Percentiles rank a stretch among this genome's conserved stretches.
Conservation (phyloP, 1,139 yeast species). For the Blastobotrys illinoisensis region DNA sequence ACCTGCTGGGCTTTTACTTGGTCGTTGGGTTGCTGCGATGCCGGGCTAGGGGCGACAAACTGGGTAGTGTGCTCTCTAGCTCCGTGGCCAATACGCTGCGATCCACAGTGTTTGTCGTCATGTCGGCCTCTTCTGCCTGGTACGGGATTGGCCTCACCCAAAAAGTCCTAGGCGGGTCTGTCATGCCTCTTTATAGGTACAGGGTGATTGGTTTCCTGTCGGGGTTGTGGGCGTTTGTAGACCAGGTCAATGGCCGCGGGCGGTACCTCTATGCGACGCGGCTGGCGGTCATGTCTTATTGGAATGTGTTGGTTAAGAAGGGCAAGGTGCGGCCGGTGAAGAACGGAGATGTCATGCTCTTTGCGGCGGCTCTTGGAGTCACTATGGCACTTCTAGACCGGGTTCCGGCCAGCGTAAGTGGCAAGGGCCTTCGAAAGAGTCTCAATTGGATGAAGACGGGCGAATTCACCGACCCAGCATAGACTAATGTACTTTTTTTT, state of each 20-base stretch:
- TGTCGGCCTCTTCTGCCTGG: slow-evolving; percentile 37
- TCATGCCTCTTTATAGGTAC: slow-evolving; percentile 33
- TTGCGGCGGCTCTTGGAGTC: slow-evolving; percentile 32
- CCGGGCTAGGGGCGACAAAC: slow-evolving; percentile 7
- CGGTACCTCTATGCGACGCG: slow-evolving; percentile 34
- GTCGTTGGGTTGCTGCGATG: slow-evolving; percentile 17
- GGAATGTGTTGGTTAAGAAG: slow-evolving; percentile 31
- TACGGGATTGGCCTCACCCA: slow-evolving; percentile 38
- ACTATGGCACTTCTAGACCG: slow-evolving; percentile 33
- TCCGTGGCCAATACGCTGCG: slow-evolving; percentile 26
- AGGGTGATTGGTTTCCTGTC: slow-evolving; percentile 36
- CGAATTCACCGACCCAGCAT: slow-evolving; percentile 24
- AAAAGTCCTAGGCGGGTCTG: slow-evolving; percentile 26
- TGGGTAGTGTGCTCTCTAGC: slow-evolving; percentile 14
- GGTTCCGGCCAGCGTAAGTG: slow-evolving; percentile 34
- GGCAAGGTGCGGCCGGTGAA: slow-evolving; percentile 23
- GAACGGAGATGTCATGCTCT: slow-evolving; percentile 32
- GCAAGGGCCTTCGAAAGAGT: slow-evolving; percentile 29
- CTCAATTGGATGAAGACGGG: slow-evolving; percentile 32
- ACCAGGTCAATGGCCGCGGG: slow-evolving; percentile 33
- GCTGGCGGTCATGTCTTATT: slow-evolving; percentile 35
- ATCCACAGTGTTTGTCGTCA: slow-evolving; percentile 33
- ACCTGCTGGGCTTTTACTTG: slow-evolving; percentile 31
- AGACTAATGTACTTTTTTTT: too few species aligned
- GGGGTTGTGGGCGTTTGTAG: slow-evolving; percentile 39